Base-by-base conservation (phyloP, 1,284 basidiomycete species). In the Vanrija pseudolonga region DNA sequence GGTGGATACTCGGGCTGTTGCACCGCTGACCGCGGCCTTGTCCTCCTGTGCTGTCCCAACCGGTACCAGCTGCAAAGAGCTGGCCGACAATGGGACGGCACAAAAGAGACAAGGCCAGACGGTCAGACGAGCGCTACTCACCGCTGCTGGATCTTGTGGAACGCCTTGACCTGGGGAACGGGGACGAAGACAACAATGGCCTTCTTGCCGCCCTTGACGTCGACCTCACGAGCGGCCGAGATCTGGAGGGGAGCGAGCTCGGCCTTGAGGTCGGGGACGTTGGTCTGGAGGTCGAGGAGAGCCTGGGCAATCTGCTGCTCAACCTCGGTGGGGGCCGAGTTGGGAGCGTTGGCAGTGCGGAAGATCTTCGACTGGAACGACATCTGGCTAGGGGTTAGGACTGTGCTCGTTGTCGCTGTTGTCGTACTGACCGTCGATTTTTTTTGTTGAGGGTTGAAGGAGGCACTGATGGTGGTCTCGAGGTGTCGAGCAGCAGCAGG, bases 131-230 rank as follows among this genome's bases (percentile, higher is more conserved):
- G 47, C 38, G 47, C 15, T 32, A 80, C 88, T 71, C 76, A 97
- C 94, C 95, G 89, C 77, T 87, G 86, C 82, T 98, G 96, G 70
- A 98, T 84, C 82, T 96, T 98, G 83, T 90, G 91, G 88, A 95
- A 99, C 43, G 95, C 96, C 83, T 97, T 98, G 79, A 96, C 79
- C 81, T 95, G 91, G 68, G 95, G 93, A 57, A 97, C 88, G 62
- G 96, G 96, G 56, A 98, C 94, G 73, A 99, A 99, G 79, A 99
- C 82, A 65, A 98, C 92, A 70, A 98, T 95, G 51, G 96, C 96
- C 84, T 98, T 98, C 84, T 97, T 98, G 74, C 92, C 93, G 68
- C 95, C 96, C 76, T 94, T 93, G 71, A 98, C 95, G 77, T 99
- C 96, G 71, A 99, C 88, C 81, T 99, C 96, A 74, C 91, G 91